Evolutionary conservation across 106 monocot genomes (phyloP).

Genomic region (Agapanthus africanus): DNA sequence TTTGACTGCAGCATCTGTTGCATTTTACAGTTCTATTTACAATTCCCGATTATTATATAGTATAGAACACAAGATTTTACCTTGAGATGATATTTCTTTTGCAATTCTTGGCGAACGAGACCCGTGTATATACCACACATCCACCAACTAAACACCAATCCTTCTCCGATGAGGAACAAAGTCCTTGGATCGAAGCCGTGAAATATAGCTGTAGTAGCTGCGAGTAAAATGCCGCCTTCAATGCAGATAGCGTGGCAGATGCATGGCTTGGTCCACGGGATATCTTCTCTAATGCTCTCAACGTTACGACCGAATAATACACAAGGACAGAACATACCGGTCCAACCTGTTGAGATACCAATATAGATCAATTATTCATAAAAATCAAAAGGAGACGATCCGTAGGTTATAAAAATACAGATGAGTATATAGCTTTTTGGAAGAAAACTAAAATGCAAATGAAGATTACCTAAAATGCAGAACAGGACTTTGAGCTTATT

Average conservation of each 20-base stretch:
- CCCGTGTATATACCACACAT: constrained; percentile 89
- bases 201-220: constrained; percentile 67
- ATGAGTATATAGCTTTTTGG: too few relatives aligned
- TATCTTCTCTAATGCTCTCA: constrained; percentile 67
- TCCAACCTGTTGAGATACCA: constrained; percentile 45
- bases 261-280: constrained; percentile 68
- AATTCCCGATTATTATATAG: too few relatives aligned
- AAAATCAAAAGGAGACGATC: too few relatives aligned
- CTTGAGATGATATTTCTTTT: constrained; percentile 96
- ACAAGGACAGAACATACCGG: constrained; percentile 87
- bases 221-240: constrained; percentile 86
- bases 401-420: too few relatives aligned
- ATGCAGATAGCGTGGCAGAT: constrained; percentile 79
- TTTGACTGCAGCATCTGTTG: too few relatives aligned
- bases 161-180: constrained; percentile 78
- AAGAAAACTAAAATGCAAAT: too few relatives aligned
- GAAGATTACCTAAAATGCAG: too few relatives aligned
- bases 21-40: too few relatives aligned
- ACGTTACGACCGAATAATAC: constrained; percentile 86
- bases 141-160: constrained; percentile 81
- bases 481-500: too few relatives aligned
- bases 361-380: too few relatives aligned
- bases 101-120: constrained; percentile 61
- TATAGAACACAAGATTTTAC: too few relatives aligned
- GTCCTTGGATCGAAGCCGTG: constrained; percentile 82